These are phyloP conservation scores for Puccinia horiana DNA, from an alignment of 1,284 basidiomycete genomes.

Conservation along the genomic window DNA sequence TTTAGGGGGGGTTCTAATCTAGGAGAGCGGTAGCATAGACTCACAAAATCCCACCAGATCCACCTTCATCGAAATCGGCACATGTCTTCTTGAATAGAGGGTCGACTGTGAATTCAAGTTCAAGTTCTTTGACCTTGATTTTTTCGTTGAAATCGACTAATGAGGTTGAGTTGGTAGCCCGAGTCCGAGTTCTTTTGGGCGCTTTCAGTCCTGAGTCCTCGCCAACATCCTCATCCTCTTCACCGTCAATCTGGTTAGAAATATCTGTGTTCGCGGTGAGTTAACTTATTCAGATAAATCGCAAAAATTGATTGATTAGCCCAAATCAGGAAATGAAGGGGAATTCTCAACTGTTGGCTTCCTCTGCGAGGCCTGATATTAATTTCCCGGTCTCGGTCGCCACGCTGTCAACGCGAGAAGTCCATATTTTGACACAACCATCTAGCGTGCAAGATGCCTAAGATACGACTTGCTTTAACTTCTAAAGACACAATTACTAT, in stretches of 20 bases:
- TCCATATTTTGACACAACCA: conserved; percentile 99
- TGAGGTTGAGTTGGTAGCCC: conserved; percentile 56
- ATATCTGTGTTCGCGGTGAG: conserved; percentile 49
- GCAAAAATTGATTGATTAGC: conserved; percentile 5
- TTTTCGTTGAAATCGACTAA: conserved; percentile 79
- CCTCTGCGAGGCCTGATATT: conserved; percentile 79
- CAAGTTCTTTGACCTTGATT: conserved; percentile 76
- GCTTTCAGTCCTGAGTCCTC: conserved; percentile 61
- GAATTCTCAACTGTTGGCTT: conserved; percentile 52
- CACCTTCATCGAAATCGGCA: conserved; percentile 97
- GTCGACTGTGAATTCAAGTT: conserved; percentile 92
- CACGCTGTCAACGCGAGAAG: conserved; percentile 92
- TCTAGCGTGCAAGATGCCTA: conserved; percentile 97
- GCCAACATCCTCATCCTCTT: conserved; percentile 66
- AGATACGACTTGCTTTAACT: conserved; percentile 58
- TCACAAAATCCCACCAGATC: conserved; percentile 73
- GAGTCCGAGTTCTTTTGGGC: conserved; percentile 62
- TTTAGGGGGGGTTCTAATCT: not conserved
- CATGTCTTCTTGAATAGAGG: conserved; percentile 97
- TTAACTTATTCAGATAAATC: conserved; percentile 25
- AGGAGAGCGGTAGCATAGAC: conserved; percentile 47
- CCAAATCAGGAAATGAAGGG: not conserved
- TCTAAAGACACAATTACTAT: conserved; percentile 6
- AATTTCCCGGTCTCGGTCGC: conserved; percentile 96
- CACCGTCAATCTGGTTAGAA: conserved; percentile 60